Percentiles rank a stretch among this genome's conserved stretches.
Evolutionary conservation across 306 rosid genomes (phyloP).

Genomic region (Alnus rubra): DNA sequence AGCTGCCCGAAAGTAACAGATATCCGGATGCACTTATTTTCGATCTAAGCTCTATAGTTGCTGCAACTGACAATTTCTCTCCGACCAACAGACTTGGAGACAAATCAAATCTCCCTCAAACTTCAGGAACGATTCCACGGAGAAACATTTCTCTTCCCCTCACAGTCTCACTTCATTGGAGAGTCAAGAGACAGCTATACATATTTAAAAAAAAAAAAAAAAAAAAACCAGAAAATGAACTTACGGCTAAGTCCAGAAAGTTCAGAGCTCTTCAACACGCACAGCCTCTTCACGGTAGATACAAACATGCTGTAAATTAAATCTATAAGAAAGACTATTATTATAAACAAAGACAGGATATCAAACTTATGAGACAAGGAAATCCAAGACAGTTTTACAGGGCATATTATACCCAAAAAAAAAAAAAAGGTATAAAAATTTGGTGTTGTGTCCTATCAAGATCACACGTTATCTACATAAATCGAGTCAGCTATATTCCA

Average conservation of each 20-base stretch:
- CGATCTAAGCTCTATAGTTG: too few relatives aligned
- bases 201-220: background rate
- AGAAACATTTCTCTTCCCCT: conserved; percentile 16
- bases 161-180: conserved; percentile 33
- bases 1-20: too few relatives aligned
- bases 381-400: conserved; percentile 42
- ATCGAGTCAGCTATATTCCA: too few relatives aligned
- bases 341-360: too few relatives aligned
- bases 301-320: conserved; percentile 73
- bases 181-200: conserved; percentile 17
- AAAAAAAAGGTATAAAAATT: background rate
- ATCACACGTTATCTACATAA: too few relatives aligned
- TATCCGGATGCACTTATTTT: too few relatives aligned
- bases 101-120: too few relatives aligned
- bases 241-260: conserved; percentile 66
- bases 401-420: background rate
- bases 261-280: conserved; percentile 79
- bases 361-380: conserved; percentile 13
- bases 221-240: conserved; percentile 30
- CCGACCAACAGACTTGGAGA: too few relatives aligned
- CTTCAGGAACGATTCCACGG: conserved; percentile 19
- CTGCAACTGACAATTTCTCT: too few relatives aligned
- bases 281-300: conserved; percentile 82
- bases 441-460: background rate
- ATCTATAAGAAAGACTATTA: background rate